phyloP scores from a whole-genome alignment of 2,329 filamentous ascomycete genomes.

The Iodosphaeria phyllophila region DNA sequence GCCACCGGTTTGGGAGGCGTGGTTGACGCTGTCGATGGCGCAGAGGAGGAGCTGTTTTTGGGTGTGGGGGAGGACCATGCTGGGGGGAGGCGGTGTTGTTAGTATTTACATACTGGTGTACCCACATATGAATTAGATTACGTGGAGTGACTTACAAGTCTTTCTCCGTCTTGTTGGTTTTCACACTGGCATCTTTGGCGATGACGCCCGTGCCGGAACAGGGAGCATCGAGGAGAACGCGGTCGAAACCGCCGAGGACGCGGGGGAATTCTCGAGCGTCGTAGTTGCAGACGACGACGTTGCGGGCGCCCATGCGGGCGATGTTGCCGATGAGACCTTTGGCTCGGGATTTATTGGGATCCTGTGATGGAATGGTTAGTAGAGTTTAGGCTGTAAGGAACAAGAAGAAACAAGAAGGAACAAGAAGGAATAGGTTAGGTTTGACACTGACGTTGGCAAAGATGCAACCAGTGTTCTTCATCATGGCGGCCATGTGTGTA shows the following conservation, averaged over 20 bases:
- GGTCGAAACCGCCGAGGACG: slow-evolving; percentile 89
- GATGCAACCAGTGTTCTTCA: slow-evolving; percentile 92
- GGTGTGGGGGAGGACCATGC: slow-evolving; percentile 73
- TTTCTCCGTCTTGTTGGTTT: slow-evolving; percentile 93
- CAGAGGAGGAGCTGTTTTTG: slow-evolving; percentile 88
- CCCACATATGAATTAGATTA: no score
- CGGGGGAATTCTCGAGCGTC: slow-evolving; percentile 87
- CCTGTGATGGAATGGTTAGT: no score
- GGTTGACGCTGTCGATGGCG: slow-evolving; percentile 89
- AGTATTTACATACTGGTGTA: no score
- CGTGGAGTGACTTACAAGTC: slow-evolving; percentile 66
- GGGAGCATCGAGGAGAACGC: slow-evolving; percentile 65
- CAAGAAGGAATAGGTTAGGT: no score
- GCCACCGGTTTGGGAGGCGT: slow-evolving; percentile 78
- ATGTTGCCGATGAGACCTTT: slow-evolving; percentile 98
- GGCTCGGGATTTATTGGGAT: slow-evolving; percentile 79
- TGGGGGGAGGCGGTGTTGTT: background rate
- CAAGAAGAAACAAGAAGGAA: no score
- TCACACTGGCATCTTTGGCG: slow-evolving; percentile 87
- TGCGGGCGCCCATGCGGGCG: slow-evolving; percentile 46
- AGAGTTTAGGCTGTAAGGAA: no score
- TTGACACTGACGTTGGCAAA: no score
- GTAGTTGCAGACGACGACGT: slow-evolving; percentile 89
- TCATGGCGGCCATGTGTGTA: slow-evolving; percentile 86
- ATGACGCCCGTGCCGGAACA: slow-evolving; percentile 93